These are phyloP conservation scores for Dipsacomyces acuminosporus DNA, from an alignment of 371 early-diverging fungal genomes.

Conservation along the genomic window DNA sequence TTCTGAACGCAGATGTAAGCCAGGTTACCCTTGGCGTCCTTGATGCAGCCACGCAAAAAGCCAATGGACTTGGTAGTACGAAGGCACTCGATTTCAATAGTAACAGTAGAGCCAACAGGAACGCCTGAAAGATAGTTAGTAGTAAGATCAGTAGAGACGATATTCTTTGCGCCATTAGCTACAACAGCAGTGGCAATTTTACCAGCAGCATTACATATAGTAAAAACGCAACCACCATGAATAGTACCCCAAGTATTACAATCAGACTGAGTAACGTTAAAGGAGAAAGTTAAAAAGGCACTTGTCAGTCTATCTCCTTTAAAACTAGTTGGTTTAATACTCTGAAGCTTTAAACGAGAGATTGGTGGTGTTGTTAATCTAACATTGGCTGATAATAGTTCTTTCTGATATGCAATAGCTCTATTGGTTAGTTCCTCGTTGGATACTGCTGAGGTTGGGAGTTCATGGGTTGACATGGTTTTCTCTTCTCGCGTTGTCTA, in stretches of 20 bases:
- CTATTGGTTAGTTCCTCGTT: conserved; percentile 16
- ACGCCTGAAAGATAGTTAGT: conserved; percentile 30
- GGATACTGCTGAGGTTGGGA: conserved; percentile 4
- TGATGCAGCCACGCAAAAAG: conserved; percentile 24
- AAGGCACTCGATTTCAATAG: conserved; percentile 26
- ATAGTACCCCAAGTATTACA: conserved; percentile 44
- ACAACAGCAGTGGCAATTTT: conserved; percentile 40
- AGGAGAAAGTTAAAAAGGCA: conserved; percentile 12
- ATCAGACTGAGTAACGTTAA: conserved; percentile 23
- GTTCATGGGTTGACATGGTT: not conserved
- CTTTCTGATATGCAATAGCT: conserved; percentile 17
- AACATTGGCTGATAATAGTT: conserved; percentile 29
- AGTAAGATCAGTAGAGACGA: conserved; percentile 33
- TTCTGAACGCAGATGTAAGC: conserved; percentile 25
- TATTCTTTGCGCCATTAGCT: conserved; percentile 17
- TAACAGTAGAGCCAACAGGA: conserved; percentile 8
- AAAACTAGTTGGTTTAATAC: conserved; percentile 23
- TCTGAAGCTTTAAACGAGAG: conserved; percentile 20
- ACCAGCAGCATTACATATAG: conserved; percentile 37
- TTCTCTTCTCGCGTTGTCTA: no score
- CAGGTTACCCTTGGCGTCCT: conserved; percentile 14
- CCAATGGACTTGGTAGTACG: conserved; percentile 25
- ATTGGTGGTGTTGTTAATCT: conserved; percentile 30
- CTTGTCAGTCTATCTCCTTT: conserved; percentile 33
- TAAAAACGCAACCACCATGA: conserved; percentile 43